Percentiles rank a stretch among this genome's conserved stretches.
These are phyloP conservation scores for Colletotrichum theobromicola DNA, from an alignment of 2,329 filamentous ascomycete species.

Conservation along the genomic window DNA sequence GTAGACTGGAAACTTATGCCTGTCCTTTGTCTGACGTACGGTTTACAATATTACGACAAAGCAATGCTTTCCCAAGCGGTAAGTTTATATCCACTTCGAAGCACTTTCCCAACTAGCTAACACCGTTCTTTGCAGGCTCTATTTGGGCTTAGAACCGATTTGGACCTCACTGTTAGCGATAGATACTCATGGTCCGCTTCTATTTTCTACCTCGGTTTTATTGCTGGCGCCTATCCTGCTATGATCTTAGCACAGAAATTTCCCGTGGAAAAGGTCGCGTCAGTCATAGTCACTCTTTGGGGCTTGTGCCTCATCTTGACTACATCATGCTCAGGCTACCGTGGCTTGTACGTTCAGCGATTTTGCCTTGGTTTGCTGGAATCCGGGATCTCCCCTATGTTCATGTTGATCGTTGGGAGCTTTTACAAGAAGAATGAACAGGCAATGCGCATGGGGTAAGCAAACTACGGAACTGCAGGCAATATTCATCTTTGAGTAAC, in stretches of 20 bases:
- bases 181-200: constrained; percentile 34
- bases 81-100: constrained; percentile 33
- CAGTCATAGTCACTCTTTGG: constrained; percentile 34
- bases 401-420: constrained; percentile 41
- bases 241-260: constrained; percentile 32
- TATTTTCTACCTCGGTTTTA: constrained; percentile 38
- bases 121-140: constrained; percentile 15
- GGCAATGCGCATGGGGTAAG: constrained; percentile 29
- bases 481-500: neutral
- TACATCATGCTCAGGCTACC: constrained; percentile 33
- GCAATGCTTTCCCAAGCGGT: constrained; percentile 28
- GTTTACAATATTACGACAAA: constrained; percentile 34
- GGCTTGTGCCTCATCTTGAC: constrained; percentile 33
- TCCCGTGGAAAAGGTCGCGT: constrained; percentile 31
- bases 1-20: constrained; percentile 50
- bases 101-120: constrained; percentile 48
- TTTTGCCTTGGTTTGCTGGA: constrained; percentile 44
- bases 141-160: constrained; percentile 32
- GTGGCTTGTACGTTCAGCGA: constrained; percentile 35
- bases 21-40: constrained; percentile 37
- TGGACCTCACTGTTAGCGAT: constrained; percentile 28
- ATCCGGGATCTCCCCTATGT: constrained; percentile 35
- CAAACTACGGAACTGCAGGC: too few relatives aligned
- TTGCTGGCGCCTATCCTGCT: constrained; percentile 35
- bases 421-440: constrained; percentile 45